Base-by-base conservation (phyloP, 345 rosid genomes). In the Eucalyptus coolabah region DNA sequence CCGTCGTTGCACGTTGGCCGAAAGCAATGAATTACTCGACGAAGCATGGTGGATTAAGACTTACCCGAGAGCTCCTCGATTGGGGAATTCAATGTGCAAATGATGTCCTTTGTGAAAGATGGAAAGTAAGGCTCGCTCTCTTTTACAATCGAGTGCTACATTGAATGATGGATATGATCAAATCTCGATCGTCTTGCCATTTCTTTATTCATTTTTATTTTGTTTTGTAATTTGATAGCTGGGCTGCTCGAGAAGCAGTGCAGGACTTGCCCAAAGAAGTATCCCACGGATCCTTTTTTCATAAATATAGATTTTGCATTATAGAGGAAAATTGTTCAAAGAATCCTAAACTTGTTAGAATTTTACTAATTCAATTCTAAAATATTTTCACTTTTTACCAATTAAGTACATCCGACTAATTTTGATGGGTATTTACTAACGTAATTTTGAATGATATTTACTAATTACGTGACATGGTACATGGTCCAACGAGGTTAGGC, bases 261-360 rank as follows among this genome's bases (percentile, higher is more conserved):
- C 18, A 15, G 13, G 72, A 63, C 34, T 65, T 65, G 8, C 0
- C 0, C 0, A 16, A 1, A 67, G 9, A 1, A 67, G 23, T 12
- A 67, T 67, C 80, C 23, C 63, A 16, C 23, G 12, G 3, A 5
- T 67, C 34, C 42, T 6, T 7, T 17, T 19, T 67, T 3, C 11
- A n/a, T 0, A n/a, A n/a, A 67, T 32, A 16, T 67, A 0, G 6
- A 32, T 67, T 67, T n/a, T 59, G 16, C 3, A 0, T 4, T 1
- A 1, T 1, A 9, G 0, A 1, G 0, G 5, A 53, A 53, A 53
- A 21, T 53, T 53, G 26, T 53, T 2, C 1, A 0, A 4, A 53
- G 2, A 53, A 0, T 53, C 26, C 2, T 53, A 8, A 53, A 2
- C 5, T 0, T 4, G 0, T 2, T 53, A 8, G 0, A 2, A 0